Base-by-base conservation (phyloP, 2,329 filamentous ascomycete genomes). In the Pyricularia pennisetigena region DNA sequence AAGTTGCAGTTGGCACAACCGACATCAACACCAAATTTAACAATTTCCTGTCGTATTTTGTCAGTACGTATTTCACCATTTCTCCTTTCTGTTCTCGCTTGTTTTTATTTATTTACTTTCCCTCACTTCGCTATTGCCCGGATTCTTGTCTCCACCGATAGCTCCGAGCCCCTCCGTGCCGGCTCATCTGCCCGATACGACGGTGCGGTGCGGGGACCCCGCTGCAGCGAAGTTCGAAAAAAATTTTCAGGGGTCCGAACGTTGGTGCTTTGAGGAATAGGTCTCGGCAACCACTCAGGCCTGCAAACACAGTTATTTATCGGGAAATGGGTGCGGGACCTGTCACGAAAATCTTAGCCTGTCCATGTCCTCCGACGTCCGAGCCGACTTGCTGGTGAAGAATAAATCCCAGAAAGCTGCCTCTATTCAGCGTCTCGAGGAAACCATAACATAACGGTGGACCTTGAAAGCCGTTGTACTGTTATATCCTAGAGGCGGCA, bases 81-180 rank as follows among this genome's bases (percentile, higher is more conserved):
- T 3, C 2, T 35, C 6, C 20, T n/a, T 5, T 3, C 41, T 20
- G 2, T 4, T 49, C 7, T 6, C n/a, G 1, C 2, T 35, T 49
- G 16, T 49, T 49, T 20, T n/a, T 49, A 7, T n/a, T n/a, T 49
- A n/a, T n/a, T n/a, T n/a, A 8, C 7, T 49, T 49, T 49, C 10
- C 20, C 41, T 49, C 20, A 7, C 41, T 49, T 49, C 2, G 41
- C 41, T 24, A 8, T 61, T 23, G 24, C 57, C 57, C 26, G 2
- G 9, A n/a, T 26, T 61, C n/a, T 26, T 73, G 41, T 73, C 41
- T 64, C 69, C 23, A 10, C 57, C 57, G 57, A 61, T 61, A 61
- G 57, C 57, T 24, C 57, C 63, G 57, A 61, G 12, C 57, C 14
- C 57, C 57, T 23, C 20, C 20, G 35, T 49, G 14, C 14, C 35